A percentile compares a stretch with the other conserved stretches of the same genome.
Evolutionary conservation across 148 eudicot species (phyloP).

Genomic region (Rhododendron ovatum): DNA sequence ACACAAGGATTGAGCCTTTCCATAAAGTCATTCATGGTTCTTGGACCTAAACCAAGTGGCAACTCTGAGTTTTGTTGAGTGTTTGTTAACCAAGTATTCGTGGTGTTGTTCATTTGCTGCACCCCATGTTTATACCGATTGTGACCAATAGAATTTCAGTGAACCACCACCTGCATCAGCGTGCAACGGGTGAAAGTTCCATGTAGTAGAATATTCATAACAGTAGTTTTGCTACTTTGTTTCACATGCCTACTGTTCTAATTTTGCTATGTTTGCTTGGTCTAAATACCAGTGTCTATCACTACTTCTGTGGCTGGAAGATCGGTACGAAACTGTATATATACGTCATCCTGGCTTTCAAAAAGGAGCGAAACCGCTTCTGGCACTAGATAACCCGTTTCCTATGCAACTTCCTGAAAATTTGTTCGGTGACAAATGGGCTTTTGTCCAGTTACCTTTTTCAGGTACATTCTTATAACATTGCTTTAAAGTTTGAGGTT

Average conservation of each 20-base stretch:
- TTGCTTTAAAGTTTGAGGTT: neutral
- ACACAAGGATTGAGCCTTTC: too few species aligned
- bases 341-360: constrained; percentile 93
- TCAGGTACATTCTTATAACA: constrained; percentile 43
- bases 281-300: constrained; percentile 66
- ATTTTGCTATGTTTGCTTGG: neutral
- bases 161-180: neutral
- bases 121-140: neutral
- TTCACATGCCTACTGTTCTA: neutral
- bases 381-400: constrained; percentile 86
- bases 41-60: too few species aligned
- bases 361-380: constrained; percentile 87
- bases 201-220: neutral
- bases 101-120: neutral
- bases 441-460: constrained; percentile 90
- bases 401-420: constrained; percentile 95
- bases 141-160: neutral
- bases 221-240: neutral
- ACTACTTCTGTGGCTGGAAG: constrained; percentile 86
- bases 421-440: constrained; percentile 91
- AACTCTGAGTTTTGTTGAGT: too few species aligned
- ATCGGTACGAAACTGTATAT: constrained; percentile 81
- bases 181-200: neutral
- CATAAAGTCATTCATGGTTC: too few species aligned
- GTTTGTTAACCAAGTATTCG: too few species aligned